Percentiles rank a stretch among this genome's conserved stretches.
Evolutionary conservation across 1,139 yeast species (phyloP).

Genomic region (Diutina pseudorugosa): DNA sequence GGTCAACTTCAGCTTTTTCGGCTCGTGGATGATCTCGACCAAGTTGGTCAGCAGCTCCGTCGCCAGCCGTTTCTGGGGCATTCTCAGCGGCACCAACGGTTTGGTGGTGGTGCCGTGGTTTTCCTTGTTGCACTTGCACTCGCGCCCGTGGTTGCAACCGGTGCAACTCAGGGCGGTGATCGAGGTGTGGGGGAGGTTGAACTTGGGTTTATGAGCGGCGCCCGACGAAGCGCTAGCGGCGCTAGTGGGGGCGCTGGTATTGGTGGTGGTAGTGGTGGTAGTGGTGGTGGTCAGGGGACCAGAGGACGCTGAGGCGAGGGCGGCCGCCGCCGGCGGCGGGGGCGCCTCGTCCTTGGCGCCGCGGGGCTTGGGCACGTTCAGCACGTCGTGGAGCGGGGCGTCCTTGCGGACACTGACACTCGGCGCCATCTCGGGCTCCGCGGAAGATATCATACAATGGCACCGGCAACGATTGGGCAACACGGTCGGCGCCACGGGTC

Average conservation of each 20-base stretch:
- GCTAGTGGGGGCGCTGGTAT: too few species aligned
- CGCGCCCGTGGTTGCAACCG: conserved; percentile 1
- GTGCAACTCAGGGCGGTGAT: neutral
- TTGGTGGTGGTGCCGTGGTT: neutral
- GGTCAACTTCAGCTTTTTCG: conserved; percentile 24
- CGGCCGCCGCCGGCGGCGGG: neutral
- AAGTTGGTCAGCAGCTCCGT: conserved; percentile 41
- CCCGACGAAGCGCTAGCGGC: too few species aligned
- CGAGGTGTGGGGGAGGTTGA: conserved; percentile 2
- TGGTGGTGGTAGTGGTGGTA: neutral
- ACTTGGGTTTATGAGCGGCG: conserved; percentile 3
- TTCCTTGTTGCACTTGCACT: conserved; percentile 2
- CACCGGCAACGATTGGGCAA: neutral
- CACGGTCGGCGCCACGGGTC: neutral
- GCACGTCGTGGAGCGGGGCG: conserved; percentile 1
- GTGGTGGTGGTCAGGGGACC: neutral
- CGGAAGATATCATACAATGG: neutral
- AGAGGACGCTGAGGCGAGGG: neutral
- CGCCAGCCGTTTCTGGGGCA: conserved; percentile 46
- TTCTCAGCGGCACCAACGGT: conserved; percentile 22
- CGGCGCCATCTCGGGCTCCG: neutral
- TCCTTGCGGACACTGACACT: neutral
- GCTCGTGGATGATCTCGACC: conserved; percentile 29
- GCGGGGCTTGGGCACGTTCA: conserved; percentile 2
- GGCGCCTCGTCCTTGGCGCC: neutral